Percentiles rank a stretch among this genome's conserved stretches.
Conservation (phyloP, 129 eudicot genomes). For the Arctium lappa region DNA sequence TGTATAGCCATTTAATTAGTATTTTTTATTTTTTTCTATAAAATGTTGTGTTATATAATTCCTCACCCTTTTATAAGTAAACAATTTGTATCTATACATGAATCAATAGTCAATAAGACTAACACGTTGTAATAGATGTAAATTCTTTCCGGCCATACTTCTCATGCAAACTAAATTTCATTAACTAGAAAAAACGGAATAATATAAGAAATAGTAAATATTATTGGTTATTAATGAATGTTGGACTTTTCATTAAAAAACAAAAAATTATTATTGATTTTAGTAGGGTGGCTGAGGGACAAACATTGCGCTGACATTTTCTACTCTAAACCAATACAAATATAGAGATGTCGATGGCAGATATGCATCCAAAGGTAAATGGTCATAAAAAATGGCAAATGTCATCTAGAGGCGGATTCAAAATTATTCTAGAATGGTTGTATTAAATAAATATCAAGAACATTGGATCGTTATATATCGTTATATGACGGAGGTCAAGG, state of each 20-base stretch:
- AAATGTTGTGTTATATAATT: too few species aligned
- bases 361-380: too few species aligned
- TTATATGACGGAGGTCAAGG: too few species aligned
- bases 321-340: neutral
- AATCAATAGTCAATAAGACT: too few species aligned
- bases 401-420: neutral
- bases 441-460: too few species aligned
- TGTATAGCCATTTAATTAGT: too few species aligned
- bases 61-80: neutral
- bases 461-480: too few species aligned
- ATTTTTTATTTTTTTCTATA: too few species aligned
- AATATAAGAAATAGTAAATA: too few species aligned
- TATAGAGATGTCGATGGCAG: neutral
- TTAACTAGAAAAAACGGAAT: neutral
- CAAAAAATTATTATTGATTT: neutral
- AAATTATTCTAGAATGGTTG: too few species aligned
- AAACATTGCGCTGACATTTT: neutral
- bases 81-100: neutral
- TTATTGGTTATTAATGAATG: neutral
- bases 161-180: too few species aligned
- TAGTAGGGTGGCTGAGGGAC: neutral
- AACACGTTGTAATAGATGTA: too few species aligned
- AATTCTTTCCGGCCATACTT: neutral
- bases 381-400: neutral
- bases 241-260: neutral